phyloP scores from a whole-genome alignment of 495 filamentous ascomycete species.

The Lichina pygmaea region DNA sequence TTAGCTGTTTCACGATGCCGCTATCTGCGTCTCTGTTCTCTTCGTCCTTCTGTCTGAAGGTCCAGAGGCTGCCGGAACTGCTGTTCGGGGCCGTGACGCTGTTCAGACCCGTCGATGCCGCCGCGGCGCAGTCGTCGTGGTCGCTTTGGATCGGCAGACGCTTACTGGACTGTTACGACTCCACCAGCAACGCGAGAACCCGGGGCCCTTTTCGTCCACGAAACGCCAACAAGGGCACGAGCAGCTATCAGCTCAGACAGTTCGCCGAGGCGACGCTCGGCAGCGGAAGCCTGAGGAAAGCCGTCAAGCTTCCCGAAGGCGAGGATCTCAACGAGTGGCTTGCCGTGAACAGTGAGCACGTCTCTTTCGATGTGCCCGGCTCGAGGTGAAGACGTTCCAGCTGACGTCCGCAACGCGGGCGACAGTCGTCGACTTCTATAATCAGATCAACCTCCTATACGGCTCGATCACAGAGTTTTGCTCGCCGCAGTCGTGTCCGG shows the following conservation, averaged over 20 bases:
- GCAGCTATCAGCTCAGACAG: constrained; percentile 83
- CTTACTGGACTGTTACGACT: constrained; percentile 7
- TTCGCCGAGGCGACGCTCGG: constrained; percentile 95
- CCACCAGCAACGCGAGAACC: constrained; percentile 58
- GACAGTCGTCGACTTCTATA: constrained; percentile 96
- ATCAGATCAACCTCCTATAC: constrained; percentile 96
- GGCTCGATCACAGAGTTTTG: constrained; percentile 98
- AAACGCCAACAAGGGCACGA: constrained; percentile 63
- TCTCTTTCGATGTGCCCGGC: background rate
- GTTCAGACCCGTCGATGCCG: too few species aligned
- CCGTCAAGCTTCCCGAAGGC: constrained; percentile 86
- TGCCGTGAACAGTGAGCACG: constrained; percentile 60
- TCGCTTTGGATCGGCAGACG: background rate
- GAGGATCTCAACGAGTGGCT: constrained; percentile 96
- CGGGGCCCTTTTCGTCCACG: constrained; percentile 80
- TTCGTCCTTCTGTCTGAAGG: too few species aligned
- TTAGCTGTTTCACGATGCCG: constrained; percentile 4
- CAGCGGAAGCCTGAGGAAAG: constrained; percentile 81
- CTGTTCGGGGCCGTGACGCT: too few species aligned
- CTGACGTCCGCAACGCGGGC: background rate
- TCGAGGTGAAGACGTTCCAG: background rate
- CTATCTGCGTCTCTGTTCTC: background rate
- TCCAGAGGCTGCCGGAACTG: too few species aligned
- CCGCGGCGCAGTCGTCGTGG: too few species aligned
- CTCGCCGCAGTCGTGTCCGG: constrained; percentile 83